Evolutionary conservation across 2,329 filamentous ascomycete genomes (phyloP).

Genomic region (Thelonectria discophora): DNA sequence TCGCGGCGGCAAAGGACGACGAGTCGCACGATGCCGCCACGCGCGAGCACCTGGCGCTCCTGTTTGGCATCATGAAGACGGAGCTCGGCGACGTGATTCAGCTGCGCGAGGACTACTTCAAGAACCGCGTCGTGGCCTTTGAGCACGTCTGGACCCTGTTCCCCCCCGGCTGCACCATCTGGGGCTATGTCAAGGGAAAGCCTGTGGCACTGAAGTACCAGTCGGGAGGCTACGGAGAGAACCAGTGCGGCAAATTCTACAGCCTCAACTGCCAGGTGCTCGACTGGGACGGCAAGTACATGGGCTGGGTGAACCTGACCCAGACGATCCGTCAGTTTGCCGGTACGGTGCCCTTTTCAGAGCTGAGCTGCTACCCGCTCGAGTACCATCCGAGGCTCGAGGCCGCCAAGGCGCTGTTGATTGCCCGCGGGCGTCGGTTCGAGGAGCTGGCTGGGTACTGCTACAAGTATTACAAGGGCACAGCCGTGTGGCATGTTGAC

Average conservation of each 20-base stretch:
- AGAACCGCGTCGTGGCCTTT: slow-evolving; percentile 63
- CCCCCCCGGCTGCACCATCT: slow-evolving; percentile 55
- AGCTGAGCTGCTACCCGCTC: slow-evolving; percentile 55
- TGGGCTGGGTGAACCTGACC: slow-evolving; percentile 51
- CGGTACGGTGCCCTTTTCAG: slow-evolving; percentile 55
- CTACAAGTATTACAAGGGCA: slow-evolving; percentile 57
- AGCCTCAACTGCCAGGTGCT: slow-evolving; percentile 52
- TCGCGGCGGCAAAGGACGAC: slow-evolving; percentile 53
- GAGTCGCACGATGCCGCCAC: slow-evolving; percentile 52
- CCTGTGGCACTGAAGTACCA: slow-evolving; percentile 52
- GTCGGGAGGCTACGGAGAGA: slow-evolving; percentile 49
- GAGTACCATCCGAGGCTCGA: slow-evolving; percentile 53
- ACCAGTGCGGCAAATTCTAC: slow-evolving; percentile 51
- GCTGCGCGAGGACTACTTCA: slow-evolving; percentile 59
- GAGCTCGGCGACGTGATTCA: slow-evolving; percentile 62
- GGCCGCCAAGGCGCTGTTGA: slow-evolving; percentile 46
- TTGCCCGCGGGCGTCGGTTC: slow-evolving; percentile 55
- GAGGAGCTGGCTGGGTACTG: slow-evolving; percentile 56
- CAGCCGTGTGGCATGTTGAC: slow-evolving; percentile 45
- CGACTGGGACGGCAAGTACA: slow-evolving; percentile 58
- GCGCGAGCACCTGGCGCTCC: slow-evolving; percentile 56
- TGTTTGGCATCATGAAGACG: slow-evolving; percentile 57
- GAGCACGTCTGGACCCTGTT: slow-evolving; percentile 64
- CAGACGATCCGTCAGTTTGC: slow-evolving; percentile 53
- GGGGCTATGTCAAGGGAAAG: slow-evolving; percentile 51